Percentiles rank a stretch among this genome's conserved stretches.
phyloP scores from a whole-genome alignment of 208 protist species.

The Kentomonas sorsogonicus region DNA sequence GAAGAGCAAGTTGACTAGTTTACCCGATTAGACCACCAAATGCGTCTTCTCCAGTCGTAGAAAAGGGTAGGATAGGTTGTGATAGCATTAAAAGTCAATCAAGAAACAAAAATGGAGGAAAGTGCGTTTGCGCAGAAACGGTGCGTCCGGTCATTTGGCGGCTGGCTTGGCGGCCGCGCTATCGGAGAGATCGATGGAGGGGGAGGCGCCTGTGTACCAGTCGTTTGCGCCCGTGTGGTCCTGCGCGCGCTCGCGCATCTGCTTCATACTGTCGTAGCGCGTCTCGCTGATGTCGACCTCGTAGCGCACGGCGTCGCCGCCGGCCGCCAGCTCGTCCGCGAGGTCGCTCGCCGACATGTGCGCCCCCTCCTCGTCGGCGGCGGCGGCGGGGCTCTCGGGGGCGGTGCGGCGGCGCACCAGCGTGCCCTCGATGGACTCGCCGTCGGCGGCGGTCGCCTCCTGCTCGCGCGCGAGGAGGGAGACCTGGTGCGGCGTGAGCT shows the following conservation, averaged over 20 bases:
- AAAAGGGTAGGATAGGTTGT: too few species aligned
- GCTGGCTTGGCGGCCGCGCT: neutral
- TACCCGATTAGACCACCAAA: too few species aligned
- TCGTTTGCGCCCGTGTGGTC: conserved; percentile 42
- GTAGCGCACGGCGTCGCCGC: conserved; percentile 21
- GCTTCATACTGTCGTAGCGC: conserved; percentile 43
- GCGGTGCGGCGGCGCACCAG: conserved; percentile 19
- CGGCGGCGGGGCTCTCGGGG: neutral
- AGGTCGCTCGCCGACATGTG: conserved; percentile 54
- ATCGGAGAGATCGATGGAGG: conserved; percentile 3
- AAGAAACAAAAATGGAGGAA: too few species aligned
- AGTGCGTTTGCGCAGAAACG: too few species aligned
- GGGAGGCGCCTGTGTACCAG: conserved; percentile 61
- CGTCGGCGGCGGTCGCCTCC: conserved; percentile 26
- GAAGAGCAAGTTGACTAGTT: too few species aligned
- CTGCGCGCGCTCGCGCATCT: conserved; percentile 45
- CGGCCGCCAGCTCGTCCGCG: conserved; percentile 52
- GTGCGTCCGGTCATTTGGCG: too few species aligned
- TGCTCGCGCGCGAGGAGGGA: conserved; percentile 54
- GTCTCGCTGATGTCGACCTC: conserved; percentile 36
- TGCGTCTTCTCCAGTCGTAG: too few species aligned
- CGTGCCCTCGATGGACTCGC: conserved; percentile 32
- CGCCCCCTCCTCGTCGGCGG: conserved; percentile 7
- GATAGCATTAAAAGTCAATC: too few species aligned
- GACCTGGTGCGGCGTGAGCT: conserved; percentile 83